Base-by-base conservation (phyloP, 495 filamentous ascomycete genomes). In the Penicillium waksmanii region DNA sequence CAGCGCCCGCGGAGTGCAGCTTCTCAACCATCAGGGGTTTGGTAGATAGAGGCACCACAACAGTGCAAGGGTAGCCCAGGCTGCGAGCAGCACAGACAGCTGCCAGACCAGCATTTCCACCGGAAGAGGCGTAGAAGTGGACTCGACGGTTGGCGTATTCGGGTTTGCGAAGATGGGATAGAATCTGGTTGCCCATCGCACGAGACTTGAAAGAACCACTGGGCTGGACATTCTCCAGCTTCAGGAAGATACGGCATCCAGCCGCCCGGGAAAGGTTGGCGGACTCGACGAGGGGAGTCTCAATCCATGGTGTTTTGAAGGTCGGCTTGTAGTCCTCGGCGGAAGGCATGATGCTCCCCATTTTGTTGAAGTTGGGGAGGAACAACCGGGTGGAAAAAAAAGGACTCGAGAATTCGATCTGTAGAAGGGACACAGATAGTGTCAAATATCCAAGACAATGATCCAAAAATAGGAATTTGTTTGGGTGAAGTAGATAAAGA, bases 171-270 rank as follows among this genome's bases (percentile, higher is more conserved):
- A 87, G 78, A 58, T 84, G 74, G 13, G 76, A 79, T 46, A 87
- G 83, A 75, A 94, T 87, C 67, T 93, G 83, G 73, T 90, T 85
- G 61, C 93, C 94, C 61, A 97, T 86, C 17, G 90, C 94, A 67
- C 86, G 87, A 33, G 93, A 96, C 74, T 97, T 98, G 87, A 97
- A 98, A 10, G 92, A 96, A 47, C 92, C 93, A 5, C 90, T 89
- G 5, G 95, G 94, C 66, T 98, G 94, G 66, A 94, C 85, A 73
- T 91, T 91, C 59, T 98, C 94, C 56, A 97, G 86, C 71, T 98
- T 98, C 65, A 98, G 87, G 74, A 89, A 93, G 76, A 98, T 85
- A 59, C 85, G 81, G 69, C 89, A 93, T 40, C 89, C 89, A 23
- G 89, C 89, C n/a, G 80, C 80, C 57, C 82, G 80, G 36, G 89